Evolutionary conservation across 1,139 yeast species (phyloP), one percentile per base, ranked within the genome.

Genomic region (Candida sanyaensis): DNA sequence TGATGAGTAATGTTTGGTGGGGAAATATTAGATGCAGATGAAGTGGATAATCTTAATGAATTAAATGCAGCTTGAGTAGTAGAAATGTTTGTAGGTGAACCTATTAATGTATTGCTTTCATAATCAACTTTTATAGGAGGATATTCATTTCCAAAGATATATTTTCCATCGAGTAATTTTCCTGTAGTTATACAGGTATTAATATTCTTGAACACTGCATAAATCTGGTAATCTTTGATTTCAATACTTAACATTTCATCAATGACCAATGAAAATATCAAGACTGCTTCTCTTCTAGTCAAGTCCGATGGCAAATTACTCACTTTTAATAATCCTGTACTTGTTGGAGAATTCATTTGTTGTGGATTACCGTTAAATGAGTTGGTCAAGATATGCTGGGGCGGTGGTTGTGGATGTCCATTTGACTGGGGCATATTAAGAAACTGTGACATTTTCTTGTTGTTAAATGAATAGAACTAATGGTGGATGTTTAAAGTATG

Each of bases 181-280:
- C 84, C 84, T 34, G 90, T 89, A 17, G 86, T 82, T 34, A 84
- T 72, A 43, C 95, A 93, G 37, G 89, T 77, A 52, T 79, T 77
- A 43, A 80, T 63, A 43, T 85, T 79, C 55, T 77, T 80, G 69
- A 90, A 88, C 58, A 75, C 82, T 5, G 93, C 96, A 50, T 72
- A 69, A 32, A 86, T 73, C 31, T 74, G 70, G 50, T 66, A 73
- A 50, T 75, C 75, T 21, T 52, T 52, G 45, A 89, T 65, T 55
- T 88, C 96, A 45, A 88, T 77, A 54, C 73, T 65, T 29, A 66
- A 66, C 32, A 84, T 63, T 55, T 87, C 89, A 57, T 89, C 96
- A 49, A 79, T 75, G 17, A 96, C 96, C 55, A 92, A 75, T 6
- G 97, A 80, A 63, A 92, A 92, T 30, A 92, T 75, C 32, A 88